A percentile compares a stretch with the other conserved stretches of the same genome.
phyloP scores from a whole-genome alignment of 208 protist genomes.

The Trypanosoma melophagium region DNA sequence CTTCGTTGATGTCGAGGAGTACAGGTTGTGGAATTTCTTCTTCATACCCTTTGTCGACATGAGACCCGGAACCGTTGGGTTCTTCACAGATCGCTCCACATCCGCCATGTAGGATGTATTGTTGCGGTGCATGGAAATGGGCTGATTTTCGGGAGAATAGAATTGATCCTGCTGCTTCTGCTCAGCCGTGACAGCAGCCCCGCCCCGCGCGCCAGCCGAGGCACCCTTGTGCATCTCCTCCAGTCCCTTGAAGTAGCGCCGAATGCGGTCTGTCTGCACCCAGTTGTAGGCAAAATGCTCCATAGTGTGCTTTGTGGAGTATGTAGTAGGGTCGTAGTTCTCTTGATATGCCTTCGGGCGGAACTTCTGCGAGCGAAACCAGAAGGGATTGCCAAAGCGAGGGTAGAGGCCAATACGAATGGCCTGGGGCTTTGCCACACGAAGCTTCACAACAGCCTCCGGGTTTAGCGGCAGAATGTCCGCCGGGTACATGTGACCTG shows the following conservation, averaged over 20 bases:
- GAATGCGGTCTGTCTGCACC: slow-evolving; percentile 86
- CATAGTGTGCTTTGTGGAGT: slow-evolving; percentile 89
- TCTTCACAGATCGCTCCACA: slow-evolving; percentile 78
- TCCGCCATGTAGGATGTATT: slow-evolving; percentile 51
- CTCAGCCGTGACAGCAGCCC: slow-evolving; percentile 60
- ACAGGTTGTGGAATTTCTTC: slow-evolving; percentile 91
- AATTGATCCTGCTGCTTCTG: slow-evolving; percentile 77
- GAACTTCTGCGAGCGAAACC: slow-evolving; percentile 82
- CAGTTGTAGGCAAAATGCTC: slow-evolving; percentile 91
- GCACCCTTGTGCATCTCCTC: slow-evolving; percentile 55
- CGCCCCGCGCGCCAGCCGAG: slow-evolving; percentile 36
- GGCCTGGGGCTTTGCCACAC: slow-evolving; percentile 79
- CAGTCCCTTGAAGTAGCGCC: slow-evolving; percentile 76
- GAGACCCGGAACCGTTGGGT: slow-evolving; percentile 84
- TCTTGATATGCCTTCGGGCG: slow-evolving; percentile 85
- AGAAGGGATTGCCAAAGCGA: slow-evolving; percentile 89
- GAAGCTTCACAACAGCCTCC: slow-evolving; percentile 81
- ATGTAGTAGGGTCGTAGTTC: slow-evolving; percentile 88
- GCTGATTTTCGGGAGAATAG: slow-evolving; percentile 58
- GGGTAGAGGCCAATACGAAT: slow-evolving; percentile 89
- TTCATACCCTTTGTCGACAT: slow-evolving; percentile 92
- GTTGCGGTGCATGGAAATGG: slow-evolving; percentile 62
- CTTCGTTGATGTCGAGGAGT: slow-evolving; percentile 86
- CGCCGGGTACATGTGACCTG: slow-evolving; percentile 87
- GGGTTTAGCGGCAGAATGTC: slow-evolving; percentile 86